Percentiles rank a stretch among this genome's conserved stretches.
Conservation (phyloP, 2,329 filamentous ascomycete genomes). For the Sporothrix luriei region DNA sequence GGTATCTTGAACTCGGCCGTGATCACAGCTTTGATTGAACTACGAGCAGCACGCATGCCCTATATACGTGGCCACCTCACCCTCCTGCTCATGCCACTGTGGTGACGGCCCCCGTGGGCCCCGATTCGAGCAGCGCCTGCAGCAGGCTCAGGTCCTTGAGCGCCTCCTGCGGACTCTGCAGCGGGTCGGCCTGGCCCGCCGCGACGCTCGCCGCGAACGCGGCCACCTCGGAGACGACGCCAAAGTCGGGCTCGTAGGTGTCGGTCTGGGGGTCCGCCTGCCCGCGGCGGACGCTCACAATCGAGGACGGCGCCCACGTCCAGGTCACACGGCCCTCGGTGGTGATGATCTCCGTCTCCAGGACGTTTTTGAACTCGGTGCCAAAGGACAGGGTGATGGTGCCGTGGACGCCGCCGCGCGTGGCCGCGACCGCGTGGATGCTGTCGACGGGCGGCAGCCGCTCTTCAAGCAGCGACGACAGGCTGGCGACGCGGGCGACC, state of each 20-base stretch:
- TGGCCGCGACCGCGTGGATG: conserved; percentile 56
- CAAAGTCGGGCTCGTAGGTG: conserved; percentile 31
- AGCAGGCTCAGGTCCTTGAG: conserved; percentile 41
- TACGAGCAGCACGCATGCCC: no score
- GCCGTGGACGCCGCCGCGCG: conserved; percentile 38
- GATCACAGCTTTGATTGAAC: no score
- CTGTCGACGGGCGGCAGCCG: conserved; percentile 69
- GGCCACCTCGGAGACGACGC: conserved; percentile 41
- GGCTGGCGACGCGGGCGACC: conserved; percentile 55
- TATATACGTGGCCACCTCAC: neutral
- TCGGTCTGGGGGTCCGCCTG: neutral
- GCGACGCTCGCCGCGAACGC: conserved; percentile 40
- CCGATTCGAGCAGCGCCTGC: conserved; percentile 41
- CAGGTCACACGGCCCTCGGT: conserved; percentile 40
- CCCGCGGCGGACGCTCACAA: conserved; percentile 36
- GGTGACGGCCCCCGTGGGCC: conserved; percentile 33
- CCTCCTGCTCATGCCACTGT: neutral
- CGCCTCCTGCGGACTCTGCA: conserved; percentile 41
- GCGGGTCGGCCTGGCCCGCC: conserved; percentile 35
- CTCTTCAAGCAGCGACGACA: conserved; percentile 56
- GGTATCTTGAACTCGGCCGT: no score
- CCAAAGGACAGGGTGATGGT: conserved; percentile 40
- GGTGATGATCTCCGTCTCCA: conserved; percentile 39
- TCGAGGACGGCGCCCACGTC: conserved; percentile 37
- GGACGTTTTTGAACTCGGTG: conserved; percentile 40